phyloP scores from a whole-genome alignment of 2,329 filamentous ascomycete species.

The Mycocentrospora acerina region DNA sequence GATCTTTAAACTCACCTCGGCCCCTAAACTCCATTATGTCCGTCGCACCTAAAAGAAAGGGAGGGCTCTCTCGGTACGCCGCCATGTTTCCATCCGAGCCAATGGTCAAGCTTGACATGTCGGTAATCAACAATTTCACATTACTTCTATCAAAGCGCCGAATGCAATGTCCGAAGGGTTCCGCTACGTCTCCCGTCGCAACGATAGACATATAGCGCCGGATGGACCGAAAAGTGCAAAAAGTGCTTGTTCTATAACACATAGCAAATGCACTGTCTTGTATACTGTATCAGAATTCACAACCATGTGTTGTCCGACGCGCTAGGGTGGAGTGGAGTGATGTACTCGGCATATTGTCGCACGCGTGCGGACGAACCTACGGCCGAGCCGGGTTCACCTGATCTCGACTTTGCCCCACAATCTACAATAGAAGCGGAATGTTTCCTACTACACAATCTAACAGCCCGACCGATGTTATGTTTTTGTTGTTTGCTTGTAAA shows the following conservation, averaged over 20 bases:
- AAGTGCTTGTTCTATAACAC: too few relatives aligned
- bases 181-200: too few relatives aligned
- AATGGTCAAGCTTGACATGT: too few relatives aligned
- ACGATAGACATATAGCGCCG: too few relatives aligned
- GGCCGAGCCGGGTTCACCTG: constrained; percentile 31
- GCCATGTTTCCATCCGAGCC: too few relatives aligned
- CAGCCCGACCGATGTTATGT: constrained; percentile 14
- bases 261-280: too few relatives aligned
- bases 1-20: background rate
- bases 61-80: too few relatives aligned
- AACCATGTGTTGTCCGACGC: background rate
- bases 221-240: too few relatives aligned
- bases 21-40: background rate
- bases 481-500: background rate
- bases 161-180: too few relatives aligned
- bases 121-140: too few relatives aligned
- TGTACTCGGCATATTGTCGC: constrained; percentile 5
- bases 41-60: too few relatives aligned
- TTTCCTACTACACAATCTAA: constrained; percentile 18
- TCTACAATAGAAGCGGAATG: constrained; percentile 38
- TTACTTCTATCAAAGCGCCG: too few relatives aligned
- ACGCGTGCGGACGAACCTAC: constrained; percentile 29
- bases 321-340: constrained; percentile 7
- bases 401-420: constrained; percentile 30
- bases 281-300: background rate